These are phyloP conservation scores for Beauveria pseudobassiana DNA, from an alignment of 2,329 filamentous ascomycete genomes.

Conservation along the genomic window DNA sequence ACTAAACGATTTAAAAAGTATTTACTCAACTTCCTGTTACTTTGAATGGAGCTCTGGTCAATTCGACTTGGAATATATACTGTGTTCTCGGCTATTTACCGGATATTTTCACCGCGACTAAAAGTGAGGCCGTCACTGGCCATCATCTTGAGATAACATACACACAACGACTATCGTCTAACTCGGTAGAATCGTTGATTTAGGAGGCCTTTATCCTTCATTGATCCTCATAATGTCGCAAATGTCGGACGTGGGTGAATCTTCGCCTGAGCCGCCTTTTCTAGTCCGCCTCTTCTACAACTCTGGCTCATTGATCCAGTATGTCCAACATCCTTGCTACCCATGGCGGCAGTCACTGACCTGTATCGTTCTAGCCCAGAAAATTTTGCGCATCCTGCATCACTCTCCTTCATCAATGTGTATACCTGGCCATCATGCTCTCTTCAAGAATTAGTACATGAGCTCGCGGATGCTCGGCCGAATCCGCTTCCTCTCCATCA, in stretches of 20 bases:
- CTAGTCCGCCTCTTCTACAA: constrained; percentile 76
- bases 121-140: constrained; percentile 9
- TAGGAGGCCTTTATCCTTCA: too few relatives aligned
- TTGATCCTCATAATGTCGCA: not conserved
- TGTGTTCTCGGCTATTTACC: constrained; percentile 17
- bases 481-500: constrained; percentile 60
- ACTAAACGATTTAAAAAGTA: too few relatives aligned
- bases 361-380: not conserved
- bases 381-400: not conserved
- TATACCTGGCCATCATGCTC: constrained; percentile 84
- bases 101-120: constrained; percentile 17
- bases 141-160: not conserved
- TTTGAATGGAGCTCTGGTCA: too few relatives aligned
- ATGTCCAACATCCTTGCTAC: constrained; percentile 15
- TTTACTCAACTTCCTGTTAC: too few relatives aligned
- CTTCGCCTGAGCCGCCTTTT: constrained; percentile 69
- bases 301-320: constrained; percentile 65
- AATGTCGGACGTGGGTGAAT: constrained; percentile 41
- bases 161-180: not conserved
- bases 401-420: constrained; percentile 32
- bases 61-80: too few relatives aligned
- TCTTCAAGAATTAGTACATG: constrained; percentile 70
- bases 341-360: not conserved
- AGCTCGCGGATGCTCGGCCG: constrained; percentile 60
- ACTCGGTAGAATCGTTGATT: too few relatives aligned